phyloP scores from a whole-genome alignment of 140 eudicot species.

The Ambrosia hybrid region DNA sequence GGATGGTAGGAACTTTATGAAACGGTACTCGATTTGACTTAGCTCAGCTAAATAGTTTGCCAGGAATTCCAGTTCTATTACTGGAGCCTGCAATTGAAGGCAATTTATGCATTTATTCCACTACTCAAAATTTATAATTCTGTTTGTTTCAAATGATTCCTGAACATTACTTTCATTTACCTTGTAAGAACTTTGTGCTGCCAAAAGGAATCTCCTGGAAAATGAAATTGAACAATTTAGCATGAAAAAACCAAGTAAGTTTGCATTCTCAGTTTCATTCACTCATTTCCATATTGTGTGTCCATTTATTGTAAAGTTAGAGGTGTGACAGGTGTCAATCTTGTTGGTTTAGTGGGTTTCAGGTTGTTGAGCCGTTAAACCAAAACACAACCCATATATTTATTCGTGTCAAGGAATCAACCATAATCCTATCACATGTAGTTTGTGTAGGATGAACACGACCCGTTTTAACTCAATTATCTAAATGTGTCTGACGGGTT shows the following conservation, averaged over 20 bases:
- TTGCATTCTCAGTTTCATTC: conserved; percentile 6
- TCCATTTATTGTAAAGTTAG: background rate
- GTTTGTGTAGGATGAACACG: background rate
- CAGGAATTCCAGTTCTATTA: conserved; percentile 65
- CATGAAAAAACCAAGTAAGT: background rate
- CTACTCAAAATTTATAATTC: conserved; percentile 7
- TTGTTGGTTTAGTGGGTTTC: background rate
- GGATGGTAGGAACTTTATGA: conserved; percentile 79
- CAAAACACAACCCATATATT: background rate
- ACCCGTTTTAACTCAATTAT: background rate
- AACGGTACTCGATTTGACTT: conserved; percentile 68
- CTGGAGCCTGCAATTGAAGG: conserved; percentile 54
- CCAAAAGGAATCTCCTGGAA: conserved; percentile 83
- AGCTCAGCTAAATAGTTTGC: conserved; percentile 85
- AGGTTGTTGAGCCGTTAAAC: background rate
- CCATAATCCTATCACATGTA: background rate
- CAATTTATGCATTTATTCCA: conserved; percentile 11
- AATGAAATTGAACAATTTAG: conserved; percentile 10
- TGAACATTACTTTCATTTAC: conserved; percentile 29
- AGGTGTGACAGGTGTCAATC: background rate
- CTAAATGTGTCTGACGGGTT: background rate
- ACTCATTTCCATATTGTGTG: conserved; percentile 8
- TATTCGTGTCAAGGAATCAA: background rate
- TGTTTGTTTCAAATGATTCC: background rate
- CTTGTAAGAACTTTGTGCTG: conserved; percentile 73